Evolutionary conservation across 1,284 basidiomycete genomes (phyloP).

Genomic region (Boletus chippewaensis): DNA sequence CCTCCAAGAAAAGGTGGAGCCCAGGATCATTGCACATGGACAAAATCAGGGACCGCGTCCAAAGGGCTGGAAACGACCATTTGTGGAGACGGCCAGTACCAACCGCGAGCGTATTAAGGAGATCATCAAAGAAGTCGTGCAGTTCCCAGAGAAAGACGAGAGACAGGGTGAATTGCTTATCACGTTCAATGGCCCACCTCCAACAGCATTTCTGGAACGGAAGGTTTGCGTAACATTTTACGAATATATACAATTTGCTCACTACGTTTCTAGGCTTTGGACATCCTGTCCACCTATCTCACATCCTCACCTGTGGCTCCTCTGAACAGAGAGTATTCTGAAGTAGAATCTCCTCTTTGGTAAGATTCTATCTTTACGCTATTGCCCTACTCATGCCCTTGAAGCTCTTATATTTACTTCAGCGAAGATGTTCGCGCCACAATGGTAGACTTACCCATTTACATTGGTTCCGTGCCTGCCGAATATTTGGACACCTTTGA

Average conservation of each 20-base stretch:
- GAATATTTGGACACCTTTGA: conserved; percentile 74
- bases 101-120: conserved; percentile 51
- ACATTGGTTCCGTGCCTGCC: conserved; percentile 80
- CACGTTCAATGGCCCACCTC: conserved; percentile 74
- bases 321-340: conserved; percentile 89
- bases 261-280: conserved; percentile 56
- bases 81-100: conserved; percentile 82
- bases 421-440: conserved; percentile 75
- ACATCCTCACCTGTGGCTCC: conserved; percentile 87
- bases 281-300: conserved; percentile 83
- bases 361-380: conserved; percentile 10
- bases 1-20: conserved; percentile 78
- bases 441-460: conserved; percentile 67
- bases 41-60: conserved; percentile 64
- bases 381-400: conserved; percentile 19
- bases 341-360: conserved; percentile 89
- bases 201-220: conserved; percentile 68
- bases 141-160: conserved; percentile 99
- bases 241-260: neutral
- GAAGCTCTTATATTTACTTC: conserved; percentile 80
- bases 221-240: conserved; percentile 45
- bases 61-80: conserved; percentile 87
- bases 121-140: conserved; percentile 60
- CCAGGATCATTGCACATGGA: conserved; percentile 69
- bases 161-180: conserved; percentile 86